phyloP scores from a whole-genome alignment of 345 rosid species.

The Lepidium aucheri region DNA sequence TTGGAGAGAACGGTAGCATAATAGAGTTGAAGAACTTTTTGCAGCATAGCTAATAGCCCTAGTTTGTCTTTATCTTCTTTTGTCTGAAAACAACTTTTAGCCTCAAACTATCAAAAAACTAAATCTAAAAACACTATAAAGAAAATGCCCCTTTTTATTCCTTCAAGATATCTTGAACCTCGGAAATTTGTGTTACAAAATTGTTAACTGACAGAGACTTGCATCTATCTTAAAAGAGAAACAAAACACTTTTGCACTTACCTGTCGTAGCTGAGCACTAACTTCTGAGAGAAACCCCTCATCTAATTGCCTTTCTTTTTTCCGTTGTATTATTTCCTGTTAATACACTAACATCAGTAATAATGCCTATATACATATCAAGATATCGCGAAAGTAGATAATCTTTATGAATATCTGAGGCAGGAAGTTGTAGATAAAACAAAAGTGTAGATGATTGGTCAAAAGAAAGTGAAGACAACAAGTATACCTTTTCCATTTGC shows the following conservation, averaged over 20 bases:
- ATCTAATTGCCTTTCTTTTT: constrained; percentile 73
- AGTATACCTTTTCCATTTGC: constrained; percentile 60
- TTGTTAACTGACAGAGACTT: neutral
- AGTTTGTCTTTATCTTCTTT: constrained; percentile 88
- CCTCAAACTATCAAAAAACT: constrained; percentile 17
- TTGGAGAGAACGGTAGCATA: constrained; percentile 71
- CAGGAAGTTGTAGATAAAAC: neutral
- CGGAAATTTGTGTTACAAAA: neutral
- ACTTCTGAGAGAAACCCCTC: constrained; percentile 94
- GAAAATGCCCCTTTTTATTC: neutral
- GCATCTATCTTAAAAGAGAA: neutral
- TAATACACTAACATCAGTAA: neutral
- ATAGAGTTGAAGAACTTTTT: constrained; percentile 82
- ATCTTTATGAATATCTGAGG: neutral
- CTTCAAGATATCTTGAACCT: neutral
- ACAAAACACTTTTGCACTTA: constrained; percentile 17
- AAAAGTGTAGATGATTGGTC: neutral
- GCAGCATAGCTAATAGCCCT: constrained; percentile 87
- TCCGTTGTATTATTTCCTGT: constrained; percentile 63
- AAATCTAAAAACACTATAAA: neutral
- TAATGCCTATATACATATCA: neutral
- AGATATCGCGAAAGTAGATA: neutral
- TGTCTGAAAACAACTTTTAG: constrained; percentile 45
- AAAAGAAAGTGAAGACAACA: neutral
- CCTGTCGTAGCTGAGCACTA: constrained; percentile 82